Evolutionary conservation across 257 asterid genomes (phyloP).

Genomic region (Gardenia jasminoides): DNA sequence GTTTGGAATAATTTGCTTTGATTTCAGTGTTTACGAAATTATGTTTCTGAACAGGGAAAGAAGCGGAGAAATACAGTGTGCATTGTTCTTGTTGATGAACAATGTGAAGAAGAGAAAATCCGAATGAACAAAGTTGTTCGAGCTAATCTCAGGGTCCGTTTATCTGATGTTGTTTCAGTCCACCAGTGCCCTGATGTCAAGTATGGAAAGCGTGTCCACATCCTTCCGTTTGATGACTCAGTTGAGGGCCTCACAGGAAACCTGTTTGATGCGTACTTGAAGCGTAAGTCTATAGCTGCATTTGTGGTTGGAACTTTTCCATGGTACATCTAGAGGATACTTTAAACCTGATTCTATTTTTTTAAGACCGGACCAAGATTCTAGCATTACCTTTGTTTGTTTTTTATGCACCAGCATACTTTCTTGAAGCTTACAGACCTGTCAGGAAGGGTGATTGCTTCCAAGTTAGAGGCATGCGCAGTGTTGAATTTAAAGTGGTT

Average conservation of each 20-base stretch:
- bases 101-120: conserved; percentile 41
- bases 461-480: conserved; percentile 14
- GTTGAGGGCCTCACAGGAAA: background rate
- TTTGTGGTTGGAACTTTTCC: background rate
- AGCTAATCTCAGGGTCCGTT: conserved; percentile 39
- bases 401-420: conserved; percentile 4
- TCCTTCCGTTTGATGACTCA: background rate
- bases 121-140: conserved; percentile 51
- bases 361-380: too few species aligned
- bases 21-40: background rate
- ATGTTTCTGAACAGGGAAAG: conserved; percentile 5
- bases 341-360: background rate
- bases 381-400: too few species aligned
- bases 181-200: background rate
- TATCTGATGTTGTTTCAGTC: conserved; percentile 36
- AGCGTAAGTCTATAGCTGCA: background rate
- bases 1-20: background rate
- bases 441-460: conserved; percentile 18
- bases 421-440: conserved; percentile 13
- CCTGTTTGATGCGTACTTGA: background rate
- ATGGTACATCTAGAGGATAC: background rate
- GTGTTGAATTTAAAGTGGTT: conserved; percentile 7
- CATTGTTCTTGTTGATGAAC: conserved; percentile 41
- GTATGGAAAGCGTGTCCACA: background rate
- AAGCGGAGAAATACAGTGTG: conserved; percentile 44